Base-by-base conservation (phyloP, 352 stramenopile genomes). In the Pythium apleroticum region DNA sequence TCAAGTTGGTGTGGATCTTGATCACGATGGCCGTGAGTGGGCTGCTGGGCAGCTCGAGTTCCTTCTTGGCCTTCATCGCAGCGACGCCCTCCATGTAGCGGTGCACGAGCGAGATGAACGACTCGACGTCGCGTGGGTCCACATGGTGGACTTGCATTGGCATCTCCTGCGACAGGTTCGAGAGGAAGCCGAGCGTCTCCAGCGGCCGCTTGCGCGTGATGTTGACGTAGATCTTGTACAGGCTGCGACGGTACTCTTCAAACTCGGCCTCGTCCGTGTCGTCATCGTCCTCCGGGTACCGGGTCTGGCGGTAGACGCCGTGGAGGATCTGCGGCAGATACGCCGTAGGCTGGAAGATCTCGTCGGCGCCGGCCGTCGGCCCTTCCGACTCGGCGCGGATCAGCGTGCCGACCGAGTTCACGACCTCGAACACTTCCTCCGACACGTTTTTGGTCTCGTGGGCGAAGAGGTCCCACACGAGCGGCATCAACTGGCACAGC, bases 201-300 rank as follows among this genome's bases (percentile, higher is more conserved):
- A 89, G 68, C 28, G 88, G 79, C 33, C 85, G 75, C 53, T 90
- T 71, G 1, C 86, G 86, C 39, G 86, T 86, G 54, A 93, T 87
- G 65, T 96, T 94, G 49, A 96, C 81, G 63, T 91, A 96, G 60
- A 96, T 93, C 52, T 90, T 92, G 72, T 89, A 92, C 22, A 94
- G 67, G 57, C 85, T 90, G 50, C 80, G 81, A 27, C 86, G 81
- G 62, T 95, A 94, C 49, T 90, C 78, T 71, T 95, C 88, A 59
- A 96, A 93, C 60, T 92, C 86, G 9, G 87, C 80, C 24, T 79
- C 86, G 61, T 96, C 88, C 54, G 83, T 85, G 67, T 92, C 81
- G 68, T 92, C 81, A 0, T 77, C 74, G 56, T 91, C 78, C 9
- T 91, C 79, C 0, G 84, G 84, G 53, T 90, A 93, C 15, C 86